phyloP scores from a whole-genome alignment of 495 filamentous ascomycete genomes.

The Aspergillus asperescens region DNA sequence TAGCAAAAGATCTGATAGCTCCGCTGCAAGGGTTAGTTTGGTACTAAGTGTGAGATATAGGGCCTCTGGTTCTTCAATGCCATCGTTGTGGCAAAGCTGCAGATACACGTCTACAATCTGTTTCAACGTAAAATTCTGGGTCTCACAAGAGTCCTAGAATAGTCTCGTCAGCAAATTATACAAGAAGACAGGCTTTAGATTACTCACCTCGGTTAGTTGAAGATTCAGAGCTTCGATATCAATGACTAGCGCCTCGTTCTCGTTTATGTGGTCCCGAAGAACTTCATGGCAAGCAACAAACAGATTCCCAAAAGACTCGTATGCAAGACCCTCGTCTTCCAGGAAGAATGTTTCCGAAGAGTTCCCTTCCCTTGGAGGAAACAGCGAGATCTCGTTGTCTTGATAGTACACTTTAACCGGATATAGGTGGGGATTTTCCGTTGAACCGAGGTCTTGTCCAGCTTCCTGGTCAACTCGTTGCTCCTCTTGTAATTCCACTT shows the following conservation, averaged over 20 bases:
- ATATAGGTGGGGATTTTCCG: slow-evolving; percentile 30
- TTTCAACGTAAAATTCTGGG: slow-evolving; percentile 44
- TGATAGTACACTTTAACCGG: slow-evolving; percentile 60
- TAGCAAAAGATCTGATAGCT: slow-evolving; percentile 46
- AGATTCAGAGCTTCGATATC: slow-evolving; percentile 63
- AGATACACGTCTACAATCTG: slow-evolving; percentile 56
- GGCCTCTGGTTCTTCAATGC: slow-evolving; percentile 46
- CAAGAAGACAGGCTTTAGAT: neutral
- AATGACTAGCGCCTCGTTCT: slow-evolving; percentile 65
- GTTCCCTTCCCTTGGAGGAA: slow-evolving; percentile 59
- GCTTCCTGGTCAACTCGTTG: slow-evolving; percentile 9
- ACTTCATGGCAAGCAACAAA: slow-evolving; percentile 61
- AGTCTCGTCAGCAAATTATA: slow-evolving; percentile 23
- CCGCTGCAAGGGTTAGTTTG: slow-evolving; percentile 35
- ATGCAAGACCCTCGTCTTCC: slow-evolving; percentile 56
- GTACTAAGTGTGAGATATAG: slow-evolving; percentile 52
- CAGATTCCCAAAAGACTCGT: slow-evolving; percentile 53
- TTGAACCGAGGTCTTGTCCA: neutral
- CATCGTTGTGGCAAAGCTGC: slow-evolving; percentile 56
- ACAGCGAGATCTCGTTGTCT: slow-evolving; percentile 63
- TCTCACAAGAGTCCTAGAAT: slow-evolving; percentile 41
- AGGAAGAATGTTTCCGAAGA: slow-evolving; percentile 70
- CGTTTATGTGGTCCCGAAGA: slow-evolving; percentile 59
- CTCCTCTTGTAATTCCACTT: slow-evolving; percentile 11
- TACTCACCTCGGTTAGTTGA: slow-evolving; percentile 65